Evolutionary conservation across 2,329 filamentous ascomycete species (phyloP).

Genomic region (Pseudogymnoascus sp.): DNA sequence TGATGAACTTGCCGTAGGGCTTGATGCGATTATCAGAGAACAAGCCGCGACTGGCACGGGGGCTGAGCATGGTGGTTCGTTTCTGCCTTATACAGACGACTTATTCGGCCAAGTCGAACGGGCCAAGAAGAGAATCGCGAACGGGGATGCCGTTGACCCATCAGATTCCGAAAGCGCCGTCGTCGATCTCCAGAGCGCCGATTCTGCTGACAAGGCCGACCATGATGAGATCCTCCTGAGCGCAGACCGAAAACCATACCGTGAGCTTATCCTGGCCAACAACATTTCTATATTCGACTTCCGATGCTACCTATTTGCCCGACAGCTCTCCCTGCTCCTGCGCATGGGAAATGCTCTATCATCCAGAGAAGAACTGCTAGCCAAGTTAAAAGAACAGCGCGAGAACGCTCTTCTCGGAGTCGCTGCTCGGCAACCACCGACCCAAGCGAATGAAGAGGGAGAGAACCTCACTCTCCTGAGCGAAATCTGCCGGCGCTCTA

Average conservation of each 20-base stretch:
- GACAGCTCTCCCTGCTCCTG: conserved; percentile 75
- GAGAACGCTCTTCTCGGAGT: conserved; percentile 50
- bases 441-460: conserved; percentile 45
- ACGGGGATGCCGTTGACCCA: conserved; percentile 31
- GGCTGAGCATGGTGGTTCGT: conserved; percentile 61
- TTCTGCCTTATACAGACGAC: conserved; percentile 66
- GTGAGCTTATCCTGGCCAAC: conserved; percentile 85
- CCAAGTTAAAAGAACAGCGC: conserved; percentile 54
- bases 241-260: conserved; percentile 68
- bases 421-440: conserved; percentile 41
- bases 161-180: conserved; percentile 34
- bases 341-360: conserved; percentile 69
- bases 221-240: conserved; percentile 52
- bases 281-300: conserved; percentile 97
- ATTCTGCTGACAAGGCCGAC: conserved; percentile 29
- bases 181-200: conserved; percentile 43
- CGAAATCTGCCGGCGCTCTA: conserved; percentile 73
- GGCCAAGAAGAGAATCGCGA: conserved; percentile 36
- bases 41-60: conserved; percentile 51
- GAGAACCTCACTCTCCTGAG: conserved; percentile 76
- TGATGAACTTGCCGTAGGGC: conserved; percentile 80
- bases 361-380: conserved; percentile 52
- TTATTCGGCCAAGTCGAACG: conserved; percentile 52
- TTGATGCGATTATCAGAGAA: conserved; percentile 75
- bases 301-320: conserved; percentile 82